These are phyloP conservation scores for Funneliformis mosseae DNA, from an alignment of 192 early-diverging fungal species.

Conservation along the genomic window DNA sequence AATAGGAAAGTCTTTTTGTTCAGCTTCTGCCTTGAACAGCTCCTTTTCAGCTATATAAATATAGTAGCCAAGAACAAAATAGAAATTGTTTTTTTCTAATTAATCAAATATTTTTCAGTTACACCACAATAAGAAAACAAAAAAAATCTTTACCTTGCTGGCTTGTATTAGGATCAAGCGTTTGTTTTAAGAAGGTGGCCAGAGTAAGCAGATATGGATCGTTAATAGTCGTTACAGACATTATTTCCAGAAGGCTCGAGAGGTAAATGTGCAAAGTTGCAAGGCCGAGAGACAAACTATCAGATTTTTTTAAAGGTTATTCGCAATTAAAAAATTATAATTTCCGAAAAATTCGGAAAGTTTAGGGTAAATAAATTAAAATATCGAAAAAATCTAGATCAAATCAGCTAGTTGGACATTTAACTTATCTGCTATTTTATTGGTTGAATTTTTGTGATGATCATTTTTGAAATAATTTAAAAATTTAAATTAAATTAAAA, in stretches of 20 bases:
- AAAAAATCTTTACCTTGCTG: constrained; percentile 51
- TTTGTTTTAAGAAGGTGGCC: constrained; percentile 58
- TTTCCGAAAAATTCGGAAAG: too few species aligned
- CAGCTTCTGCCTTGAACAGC: constrained; percentile 54
- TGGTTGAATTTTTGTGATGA: too few species aligned
- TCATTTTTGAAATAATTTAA: too few species aligned
- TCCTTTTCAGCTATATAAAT: constrained; percentile 57
- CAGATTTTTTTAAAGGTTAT: too few species aligned
- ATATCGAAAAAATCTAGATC: too few species aligned
- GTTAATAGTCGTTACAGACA: constrained; percentile 38
- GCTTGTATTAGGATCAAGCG: constrained; percentile 60
- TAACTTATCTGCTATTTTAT: too few species aligned
- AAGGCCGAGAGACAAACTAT: too few species aligned
- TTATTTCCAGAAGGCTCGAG: background rate
- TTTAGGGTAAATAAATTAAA: too few species aligned
- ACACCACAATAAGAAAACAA: constrained; percentile 28
- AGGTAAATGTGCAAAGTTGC: background rate
- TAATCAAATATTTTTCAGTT: background rate
- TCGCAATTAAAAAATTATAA: too few species aligned
- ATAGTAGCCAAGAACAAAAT: constrained; percentile 10
- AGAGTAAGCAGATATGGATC: constrained; percentile 53
- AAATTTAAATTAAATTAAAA: too few species aligned
- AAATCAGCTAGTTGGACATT: too few species aligned
- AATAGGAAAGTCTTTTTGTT: constrained; percentile 66
- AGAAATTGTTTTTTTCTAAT: constrained; percentile 26